phyloP scores from a whole-genome alignment of 2,329 filamentous ascomycete genomes.

The Pseudocercospora pini-densiflorae region DNA sequence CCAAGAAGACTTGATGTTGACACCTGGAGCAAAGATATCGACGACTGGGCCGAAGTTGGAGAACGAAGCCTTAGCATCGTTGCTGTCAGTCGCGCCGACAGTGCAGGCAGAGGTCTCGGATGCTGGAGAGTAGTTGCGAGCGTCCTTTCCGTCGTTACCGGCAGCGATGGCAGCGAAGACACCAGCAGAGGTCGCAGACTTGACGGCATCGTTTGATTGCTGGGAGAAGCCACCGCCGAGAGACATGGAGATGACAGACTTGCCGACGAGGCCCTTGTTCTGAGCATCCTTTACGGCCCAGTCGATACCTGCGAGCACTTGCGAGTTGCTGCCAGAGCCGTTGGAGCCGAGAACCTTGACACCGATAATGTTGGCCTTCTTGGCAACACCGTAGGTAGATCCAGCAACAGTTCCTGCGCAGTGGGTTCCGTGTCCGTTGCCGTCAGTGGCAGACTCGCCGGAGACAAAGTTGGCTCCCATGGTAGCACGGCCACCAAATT shows the following conservation, averaged over 20 bases:
- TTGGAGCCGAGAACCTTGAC: conserved; percentile 55
- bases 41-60: conserved; percentile 47
- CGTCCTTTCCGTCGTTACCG: conserved; percentile 41
- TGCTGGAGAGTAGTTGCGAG: conserved; percentile 38
- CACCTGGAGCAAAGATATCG: conserved; percentile 54
- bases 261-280: conserved; percentile 72
- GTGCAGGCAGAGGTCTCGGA: conserved; percentile 40
- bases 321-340: conserved; percentile 49
- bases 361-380: conserved; percentile 50
- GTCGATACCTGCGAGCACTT: conserved; percentile 50
- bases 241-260: conserved; percentile 44
- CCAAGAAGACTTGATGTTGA: conserved; percentile 56
- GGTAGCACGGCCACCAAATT: conserved; percentile 45
- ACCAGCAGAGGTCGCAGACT: conserved; percentile 42
- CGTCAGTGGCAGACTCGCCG: conserved; percentile 44
- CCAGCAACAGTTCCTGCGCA: conserved; percentile 87
- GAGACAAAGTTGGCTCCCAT: conserved; percentile 31
- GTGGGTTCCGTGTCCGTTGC: conserved; percentile 67
- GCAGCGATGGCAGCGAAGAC: conserved; percentile 46
- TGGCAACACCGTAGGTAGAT: conserved; percentile 53
- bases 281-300: conserved; percentile 62
- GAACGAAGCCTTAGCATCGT: conserved; percentile 43
- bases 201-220: conserved; percentile 44
- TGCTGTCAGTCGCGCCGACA: conserved; percentile 42
- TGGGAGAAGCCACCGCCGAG: conserved; percentile 46